These are phyloP conservation scores for Pseudozyma sp. DNA, from an alignment of 1,284 basidiomycete genomes.

Conservation along the genomic window DNA sequence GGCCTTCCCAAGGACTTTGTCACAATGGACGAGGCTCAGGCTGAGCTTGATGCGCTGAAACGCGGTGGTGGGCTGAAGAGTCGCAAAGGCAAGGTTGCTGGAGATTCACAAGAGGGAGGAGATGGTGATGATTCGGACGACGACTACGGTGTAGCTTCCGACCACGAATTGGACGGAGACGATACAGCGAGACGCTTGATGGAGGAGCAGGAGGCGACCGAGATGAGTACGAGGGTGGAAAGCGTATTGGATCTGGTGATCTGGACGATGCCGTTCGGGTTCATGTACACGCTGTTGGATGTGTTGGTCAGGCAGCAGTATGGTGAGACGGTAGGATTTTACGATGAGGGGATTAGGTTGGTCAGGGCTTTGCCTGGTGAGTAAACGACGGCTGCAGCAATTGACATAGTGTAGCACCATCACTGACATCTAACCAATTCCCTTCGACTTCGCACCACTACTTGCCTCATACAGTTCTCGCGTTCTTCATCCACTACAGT, in stretches of 20 bases:
- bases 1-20: conserved; percentile 51
- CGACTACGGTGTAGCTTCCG: conserved; percentile 39
- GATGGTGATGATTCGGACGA: conserved; percentile 21
- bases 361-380: conserved; percentile 53
- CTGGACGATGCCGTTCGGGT: conserved; percentile 66
- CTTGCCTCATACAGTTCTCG: conserved; percentile 30
- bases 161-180: conserved; percentile 40
- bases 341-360: conserved; percentile 44
- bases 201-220: conserved; percentile 41
- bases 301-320: conserved; percentile 68
- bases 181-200: conserved; percentile 49
- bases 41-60: conserved; percentile 37
- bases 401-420: background rate
- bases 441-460: conserved; percentile 49
- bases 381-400: conserved; percentile 2
- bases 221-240: conserved; percentile 50
- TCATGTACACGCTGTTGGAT: conserved; percentile 63
- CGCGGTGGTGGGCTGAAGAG: background rate
- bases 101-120: background rate
- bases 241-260: conserved; percentile 57
- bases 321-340: conserved; percentile 48
- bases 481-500: conserved; percentile 56
- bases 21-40: conserved; percentile 40
- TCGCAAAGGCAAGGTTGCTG: background rate
- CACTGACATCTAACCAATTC: background rate